phyloP scores from a whole-genome alignment of 805 yeast genomes.

The Wickerhamiella dianesei region DNA sequence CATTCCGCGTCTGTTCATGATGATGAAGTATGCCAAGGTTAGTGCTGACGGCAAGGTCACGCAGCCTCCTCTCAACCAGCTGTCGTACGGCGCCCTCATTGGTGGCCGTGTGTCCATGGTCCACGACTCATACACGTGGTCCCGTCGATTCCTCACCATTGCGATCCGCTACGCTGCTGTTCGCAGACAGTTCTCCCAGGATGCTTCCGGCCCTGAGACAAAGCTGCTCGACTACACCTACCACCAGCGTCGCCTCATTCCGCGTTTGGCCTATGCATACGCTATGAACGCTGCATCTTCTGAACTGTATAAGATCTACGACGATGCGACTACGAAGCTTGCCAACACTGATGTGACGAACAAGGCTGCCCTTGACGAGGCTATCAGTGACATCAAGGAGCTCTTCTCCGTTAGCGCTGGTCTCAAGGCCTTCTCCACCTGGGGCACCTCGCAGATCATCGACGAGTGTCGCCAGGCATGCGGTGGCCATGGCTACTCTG shows the following conservation, averaged over 20 bases:
- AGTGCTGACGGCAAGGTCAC: slow-evolving; percentile 55
- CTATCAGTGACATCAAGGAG: slow-evolving; percentile 52
- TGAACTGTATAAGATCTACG: slow-evolving; percentile 42
- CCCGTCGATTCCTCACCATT: slow-evolving; percentile 67
- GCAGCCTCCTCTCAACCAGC: slow-evolving; percentile 75
- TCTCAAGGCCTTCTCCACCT: slow-evolving; percentile 76
- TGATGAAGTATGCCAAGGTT: slow-evolving; percentile 66
- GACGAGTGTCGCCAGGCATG: slow-evolving; percentile 88
- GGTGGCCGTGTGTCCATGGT: slow-evolving; percentile 90
- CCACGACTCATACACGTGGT: slow-evolving; percentile 65
- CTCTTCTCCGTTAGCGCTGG: slow-evolving; percentile 78
- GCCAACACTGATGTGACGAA: slow-evolving; percentile 29
- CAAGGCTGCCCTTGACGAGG: slow-evolving; percentile 33
- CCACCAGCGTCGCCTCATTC: slow-evolving; percentile 78
- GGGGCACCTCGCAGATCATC: slow-evolving; percentile 68
- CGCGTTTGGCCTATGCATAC: slow-evolving; percentile 68
- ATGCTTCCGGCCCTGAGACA: slow-evolving; percentile 39
- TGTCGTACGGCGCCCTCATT: slow-evolving; percentile 74
- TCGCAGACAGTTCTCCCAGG: slow-evolving; percentile 65
- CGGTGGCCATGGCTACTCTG: slow-evolving; percentile 93
- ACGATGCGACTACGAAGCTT: slow-evolving; percentile 29
- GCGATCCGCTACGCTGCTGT: slow-evolving; percentile 83
- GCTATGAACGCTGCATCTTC: slow-evolving; percentile 61
- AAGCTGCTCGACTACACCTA: slow-evolving; percentile 76
- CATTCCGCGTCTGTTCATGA: slow-evolving; percentile 73